Percentiles rank a stretch among this genome's conserved stretches.
Evolutionary conservation across 192 early-diverging fungal species (phyloP).

Genomic region (Physocladia obscura): DNA sequence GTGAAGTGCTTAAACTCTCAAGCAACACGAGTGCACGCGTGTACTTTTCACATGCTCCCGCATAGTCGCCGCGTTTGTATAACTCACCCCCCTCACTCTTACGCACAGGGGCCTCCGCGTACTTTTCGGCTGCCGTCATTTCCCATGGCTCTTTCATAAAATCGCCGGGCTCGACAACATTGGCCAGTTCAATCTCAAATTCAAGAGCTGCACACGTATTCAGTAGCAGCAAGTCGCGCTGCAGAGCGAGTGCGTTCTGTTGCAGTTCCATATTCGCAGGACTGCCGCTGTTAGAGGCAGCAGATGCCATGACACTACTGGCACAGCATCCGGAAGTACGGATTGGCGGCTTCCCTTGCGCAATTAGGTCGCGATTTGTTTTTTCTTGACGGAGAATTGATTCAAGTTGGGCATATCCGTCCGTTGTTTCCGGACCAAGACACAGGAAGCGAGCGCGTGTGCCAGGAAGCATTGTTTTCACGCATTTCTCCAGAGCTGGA

Average conservation of each 20-base stretch:
- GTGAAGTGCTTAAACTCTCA: constrained; percentile 41
- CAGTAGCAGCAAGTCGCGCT: constrained; percentile 37
- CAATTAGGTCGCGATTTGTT: constrained; percentile 31
- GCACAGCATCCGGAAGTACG: constrained; percentile 46
- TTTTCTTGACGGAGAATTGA: constrained; percentile 48
- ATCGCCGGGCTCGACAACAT: constrained; percentile 40
- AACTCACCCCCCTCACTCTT: constrained; percentile 42
- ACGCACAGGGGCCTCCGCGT: constrained; percentile 38
- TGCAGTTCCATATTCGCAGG: neutral
- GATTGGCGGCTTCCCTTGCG: constrained; percentile 40
- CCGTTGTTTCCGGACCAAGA: constrained; percentile 31
- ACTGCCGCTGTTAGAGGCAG: constrained; percentile 20
- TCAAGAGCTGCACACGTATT: constrained; percentile 36
- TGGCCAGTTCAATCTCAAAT: constrained; percentile 51
- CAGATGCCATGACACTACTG: constrained; percentile 24
- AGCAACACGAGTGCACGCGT: constrained; percentile 44
- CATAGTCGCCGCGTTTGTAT: constrained; percentile 41
- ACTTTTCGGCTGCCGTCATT: constrained; percentile 49
- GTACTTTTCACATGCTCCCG: constrained; percentile 47
- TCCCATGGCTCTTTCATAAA: constrained; percentile 54
- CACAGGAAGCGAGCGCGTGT: constrained; percentile 50
- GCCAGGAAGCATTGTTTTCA: constrained; percentile 50
- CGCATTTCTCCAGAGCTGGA: constrained; percentile 43
- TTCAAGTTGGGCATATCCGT: constrained; percentile 55
- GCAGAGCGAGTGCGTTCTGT: neutral